phyloP scores from a whole-genome alignment of 2,329 filamentous ascomycete genomes.

The Penicillium polonicum region DNA sequence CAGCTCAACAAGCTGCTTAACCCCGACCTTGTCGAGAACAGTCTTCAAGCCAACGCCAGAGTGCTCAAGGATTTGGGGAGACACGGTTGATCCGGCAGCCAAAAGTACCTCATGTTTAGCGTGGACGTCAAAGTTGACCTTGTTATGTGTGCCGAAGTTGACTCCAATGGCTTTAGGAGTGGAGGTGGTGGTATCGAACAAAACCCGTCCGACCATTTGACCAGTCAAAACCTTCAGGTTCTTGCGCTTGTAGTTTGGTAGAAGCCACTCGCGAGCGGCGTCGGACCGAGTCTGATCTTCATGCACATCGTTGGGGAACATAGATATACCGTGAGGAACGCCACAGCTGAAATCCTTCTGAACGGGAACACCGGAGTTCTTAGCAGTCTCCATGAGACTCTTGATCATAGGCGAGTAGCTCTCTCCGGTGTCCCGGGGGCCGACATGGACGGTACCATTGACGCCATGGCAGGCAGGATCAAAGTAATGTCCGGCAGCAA shows the following conservation, averaged over 20 bases:
- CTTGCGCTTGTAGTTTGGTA: conserved; percentile 24
- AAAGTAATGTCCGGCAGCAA: conserved; percentile 24
- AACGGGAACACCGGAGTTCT: conserved; percentile 13
- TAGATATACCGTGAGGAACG: conserved; percentile 31
- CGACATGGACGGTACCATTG: conserved; percentile 25
- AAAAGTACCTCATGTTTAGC: conserved; percentile 30
- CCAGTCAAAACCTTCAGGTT: conserved; percentile 28
- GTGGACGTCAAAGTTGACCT: conserved; percentile 21
- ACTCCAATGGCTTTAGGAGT: conserved; percentile 23
- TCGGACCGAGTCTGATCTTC: conserved; percentile 28
- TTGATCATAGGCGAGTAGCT: conserved; percentile 24
- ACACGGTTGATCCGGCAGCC: conserved; percentile 29
- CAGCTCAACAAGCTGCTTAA: conserved; percentile 25
- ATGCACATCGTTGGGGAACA: conserved; percentile 29
- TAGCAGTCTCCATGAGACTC: conserved; percentile 25
- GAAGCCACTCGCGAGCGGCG: conserved; percentile 30
- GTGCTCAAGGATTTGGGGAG: conserved; percentile 28
- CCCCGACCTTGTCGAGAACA: conserved; percentile 15
- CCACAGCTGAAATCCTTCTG: conserved; percentile 27
- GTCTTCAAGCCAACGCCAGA: conserved; percentile 30
- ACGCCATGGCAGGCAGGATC: conserved; percentile 25
- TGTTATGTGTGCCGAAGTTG: conserved; percentile 27
- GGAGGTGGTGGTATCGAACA: conserved; percentile 13
- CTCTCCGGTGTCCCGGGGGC: conserved; percentile 23
- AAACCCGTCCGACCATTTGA: conserved; percentile 27